Conservation (phyloP, 73 alveolate genomes). For the Breviolum minutum region DNA sequence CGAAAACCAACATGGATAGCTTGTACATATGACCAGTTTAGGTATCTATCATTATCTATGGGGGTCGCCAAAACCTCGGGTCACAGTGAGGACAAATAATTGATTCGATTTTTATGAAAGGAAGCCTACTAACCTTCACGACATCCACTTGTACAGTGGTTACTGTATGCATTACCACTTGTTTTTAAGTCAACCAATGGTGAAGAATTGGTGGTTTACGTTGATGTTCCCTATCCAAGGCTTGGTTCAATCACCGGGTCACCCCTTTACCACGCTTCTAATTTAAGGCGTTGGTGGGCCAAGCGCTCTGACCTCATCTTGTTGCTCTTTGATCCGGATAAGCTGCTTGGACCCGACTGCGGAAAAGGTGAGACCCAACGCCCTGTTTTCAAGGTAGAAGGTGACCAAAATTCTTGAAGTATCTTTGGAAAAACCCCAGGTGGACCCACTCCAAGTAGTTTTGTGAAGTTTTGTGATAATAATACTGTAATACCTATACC, state of each 20-base stretch:
- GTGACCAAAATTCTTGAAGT: not conserved
- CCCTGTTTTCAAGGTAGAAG: not conserved
- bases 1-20: too few species aligned
- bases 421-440: not conserved
- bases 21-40: too few species aligned
- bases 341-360: not conserved
- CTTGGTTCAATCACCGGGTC: not conserved
- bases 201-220: not conserved
- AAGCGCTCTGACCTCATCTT: conserved; percentile 60
- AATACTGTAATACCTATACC: too few species aligned
- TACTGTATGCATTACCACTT: too few species aligned
- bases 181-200: too few species aligned
- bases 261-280: too few species aligned
- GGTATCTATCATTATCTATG: too few species aligned
- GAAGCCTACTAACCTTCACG: too few species aligned
- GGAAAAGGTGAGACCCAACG: not conserved
- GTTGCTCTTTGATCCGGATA: conserved; percentile 74
- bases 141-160: too few species aligned
- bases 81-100: too few species aligned
- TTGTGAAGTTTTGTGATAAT: not conserved
- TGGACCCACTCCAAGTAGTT: not conserved
- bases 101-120: too few species aligned
- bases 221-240: not conserved
- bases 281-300: conserved; percentile 63
- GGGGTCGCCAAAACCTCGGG: too few species aligned